phyloP scores from a whole-genome alignment of 257 asterid species.

The Ligustrum vulgare region DNA sequence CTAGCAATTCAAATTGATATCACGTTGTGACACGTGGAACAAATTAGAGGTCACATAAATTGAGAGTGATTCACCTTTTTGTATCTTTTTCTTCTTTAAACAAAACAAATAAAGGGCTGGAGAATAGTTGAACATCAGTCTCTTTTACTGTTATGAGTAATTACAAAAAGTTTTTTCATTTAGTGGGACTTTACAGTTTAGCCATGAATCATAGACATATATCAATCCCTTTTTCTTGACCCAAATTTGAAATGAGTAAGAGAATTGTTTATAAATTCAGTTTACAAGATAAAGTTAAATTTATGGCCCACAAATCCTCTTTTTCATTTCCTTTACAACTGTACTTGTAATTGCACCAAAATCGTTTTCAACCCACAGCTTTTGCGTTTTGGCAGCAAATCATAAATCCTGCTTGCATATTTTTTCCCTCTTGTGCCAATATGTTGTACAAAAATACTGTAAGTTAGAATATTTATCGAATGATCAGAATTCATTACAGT shows the following conservation, averaged over 20 bases:
- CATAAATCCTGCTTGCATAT: not conserved
- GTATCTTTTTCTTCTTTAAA: not conserved
- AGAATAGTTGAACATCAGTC: not conserved
- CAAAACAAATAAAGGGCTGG: not conserved
- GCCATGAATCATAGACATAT: not conserved
- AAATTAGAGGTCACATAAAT: not conserved
- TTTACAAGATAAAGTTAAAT: not conserved
- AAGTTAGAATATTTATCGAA: too few relatives aligned
- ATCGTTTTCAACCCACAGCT: conserved; percentile 29
- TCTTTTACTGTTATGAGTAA: conserved; percentile 25
- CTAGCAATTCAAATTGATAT: not conserved
- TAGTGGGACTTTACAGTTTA: conserved; percentile 30
- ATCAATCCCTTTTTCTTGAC: not conserved
- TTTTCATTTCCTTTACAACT: conserved; percentile 39
- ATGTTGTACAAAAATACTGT: too few relatives aligned
- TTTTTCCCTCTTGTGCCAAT: too few relatives aligned
- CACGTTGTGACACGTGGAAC: not conserved
- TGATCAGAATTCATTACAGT: too few relatives aligned
- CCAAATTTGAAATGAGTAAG: not conserved
- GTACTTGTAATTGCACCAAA: conserved; percentile 33
- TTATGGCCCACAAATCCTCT: conserved; percentile 20
- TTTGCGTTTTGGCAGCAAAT: conserved; percentile 29
- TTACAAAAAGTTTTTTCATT: conserved; percentile 16
- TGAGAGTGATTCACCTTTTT: not conserved
- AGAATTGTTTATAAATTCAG: not conserved